These are phyloP conservation scores for Melocanna baccifera DNA, from an alignment of 176 grass and related monocot genomes.

Conservation along the genomic window DNA sequence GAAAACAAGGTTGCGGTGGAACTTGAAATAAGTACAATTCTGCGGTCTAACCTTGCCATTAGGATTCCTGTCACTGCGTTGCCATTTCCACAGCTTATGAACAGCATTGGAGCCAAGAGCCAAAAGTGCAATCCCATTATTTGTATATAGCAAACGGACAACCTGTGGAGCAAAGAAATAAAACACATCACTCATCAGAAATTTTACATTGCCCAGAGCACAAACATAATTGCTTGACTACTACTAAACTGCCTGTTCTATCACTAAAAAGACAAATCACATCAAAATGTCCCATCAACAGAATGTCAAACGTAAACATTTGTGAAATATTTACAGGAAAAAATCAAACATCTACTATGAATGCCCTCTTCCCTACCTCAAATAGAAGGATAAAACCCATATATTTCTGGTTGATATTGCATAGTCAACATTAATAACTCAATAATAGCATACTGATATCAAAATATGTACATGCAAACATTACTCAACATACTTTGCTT, in stretches of 20 bases:
- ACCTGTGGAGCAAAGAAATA: constrained; percentile 57
- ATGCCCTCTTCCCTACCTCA: background rate
- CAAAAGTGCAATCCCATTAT: constrained; percentile 77
- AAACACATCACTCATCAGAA: background rate
- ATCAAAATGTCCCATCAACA: constrained; percentile 1
- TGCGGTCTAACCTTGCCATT: constrained; percentile 70
- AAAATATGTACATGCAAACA: background rate
- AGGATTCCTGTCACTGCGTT: constrained; percentile 82
- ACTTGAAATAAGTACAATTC: constrained; percentile 20
- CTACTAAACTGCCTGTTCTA: background rate
- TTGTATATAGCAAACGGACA: constrained; percentile 88
- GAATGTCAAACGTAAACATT: background rate
- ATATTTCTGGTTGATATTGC: constrained; percentile 7
- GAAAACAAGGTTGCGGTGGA: constrained; percentile 20
- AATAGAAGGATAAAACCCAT: constrained; percentile 4
- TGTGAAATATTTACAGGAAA: background rate
- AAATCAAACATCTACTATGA: background rate
- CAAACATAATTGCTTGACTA: background rate
- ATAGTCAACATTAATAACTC: constrained; percentile 8
- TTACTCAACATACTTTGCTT: constrained; percentile 66
- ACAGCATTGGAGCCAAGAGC: constrained; percentile 87
- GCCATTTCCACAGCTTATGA: constrained; percentile 99
- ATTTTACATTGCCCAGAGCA: background rate
- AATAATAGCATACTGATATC: background rate
- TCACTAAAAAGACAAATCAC: background rate